These are phyloP conservation scores for Pyrus betulifolia DNA, from an alignment of 306 rosid species.

Conservation along the genomic window DNA sequence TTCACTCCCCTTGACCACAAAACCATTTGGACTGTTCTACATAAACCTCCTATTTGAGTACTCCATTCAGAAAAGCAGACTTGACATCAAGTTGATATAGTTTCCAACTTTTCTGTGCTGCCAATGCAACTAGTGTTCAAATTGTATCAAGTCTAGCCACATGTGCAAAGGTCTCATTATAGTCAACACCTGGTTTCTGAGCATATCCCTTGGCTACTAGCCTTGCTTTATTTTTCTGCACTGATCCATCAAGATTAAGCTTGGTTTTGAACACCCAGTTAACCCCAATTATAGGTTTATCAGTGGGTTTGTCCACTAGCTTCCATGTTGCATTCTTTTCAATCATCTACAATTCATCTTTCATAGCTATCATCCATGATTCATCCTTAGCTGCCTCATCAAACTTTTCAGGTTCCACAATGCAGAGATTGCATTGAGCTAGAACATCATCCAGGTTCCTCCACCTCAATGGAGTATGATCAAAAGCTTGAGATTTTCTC, in stretches of 20 bases:
- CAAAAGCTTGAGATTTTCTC: not conserved
- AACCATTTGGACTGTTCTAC: not conserved
- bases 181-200: not conserved
- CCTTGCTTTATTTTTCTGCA: not conserved
- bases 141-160: not conserved
- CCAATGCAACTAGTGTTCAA: not conserved
- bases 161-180: not conserved
- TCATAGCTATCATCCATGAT: too few relatives aligned
- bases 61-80: not conserved
- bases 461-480: not conserved
- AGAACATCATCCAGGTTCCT: too few relatives aligned
- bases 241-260: not conserved
- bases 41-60: fast-evolving
- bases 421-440: too few relatives aligned
- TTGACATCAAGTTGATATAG: not conserved
- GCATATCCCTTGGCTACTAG: not conserved
- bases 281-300: too few relatives aligned
- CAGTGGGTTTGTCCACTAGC: too few relatives aligned
- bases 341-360: too few relatives aligned
- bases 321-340: too few relatives aligned
- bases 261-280: too few relatives aligned
- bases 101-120: not conserved
- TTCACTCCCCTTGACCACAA: not conserved
- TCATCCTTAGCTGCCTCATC: too few relatives aligned
- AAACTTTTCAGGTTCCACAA: too few relatives aligned